Evolutionary conservation across 345 rosid genomes (phyloP).

Genomic region (Firmiana major): DNA sequence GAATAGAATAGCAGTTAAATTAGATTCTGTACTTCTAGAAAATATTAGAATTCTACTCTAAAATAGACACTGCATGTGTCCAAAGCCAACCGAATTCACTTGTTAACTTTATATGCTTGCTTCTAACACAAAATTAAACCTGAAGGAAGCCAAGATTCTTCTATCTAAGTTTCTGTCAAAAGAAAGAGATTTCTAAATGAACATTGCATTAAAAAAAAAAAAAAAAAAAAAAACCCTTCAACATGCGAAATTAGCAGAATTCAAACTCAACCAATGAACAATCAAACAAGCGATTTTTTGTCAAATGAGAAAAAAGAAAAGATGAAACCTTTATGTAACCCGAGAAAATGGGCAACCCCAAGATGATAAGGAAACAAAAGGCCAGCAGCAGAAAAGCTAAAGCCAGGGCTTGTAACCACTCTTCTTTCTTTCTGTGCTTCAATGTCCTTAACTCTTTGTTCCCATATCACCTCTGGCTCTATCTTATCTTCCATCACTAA

Average conservation of each 20-base stretch:
- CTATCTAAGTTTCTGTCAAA: not conserved
- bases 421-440: conserved; percentile 76
- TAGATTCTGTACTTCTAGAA: not conserved
- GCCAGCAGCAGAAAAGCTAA: conserved; percentile 97
- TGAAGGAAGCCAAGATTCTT: conserved; percentile 5
- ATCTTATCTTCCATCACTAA: conserved; percentile 59
- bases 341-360: conserved; percentile 80
- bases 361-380: conserved; percentile 93
- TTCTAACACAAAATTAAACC: not conserved
- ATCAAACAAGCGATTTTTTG: not conserved
- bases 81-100: not conserved
- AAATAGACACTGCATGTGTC: not conserved
- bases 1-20: not conserved
- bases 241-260: not conserved
- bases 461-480: conserved; percentile 81
- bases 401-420: conserved; percentile 83
- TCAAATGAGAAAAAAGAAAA: not conserved
- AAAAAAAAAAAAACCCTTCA: not conserved
- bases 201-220: not conserved
- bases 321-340: conserved; percentile 76
- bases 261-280: not conserved
- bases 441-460: conserved; percentile 68
- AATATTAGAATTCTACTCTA: not conserved
- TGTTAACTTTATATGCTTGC: not conserved
- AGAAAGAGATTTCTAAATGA: not conserved